Evolutionary conservation across 495 filamentous ascomycete species (phyloP), one percentile per base, ranked within the genome.

Genomic region (Annulohypoxylon stygium): DNA sequence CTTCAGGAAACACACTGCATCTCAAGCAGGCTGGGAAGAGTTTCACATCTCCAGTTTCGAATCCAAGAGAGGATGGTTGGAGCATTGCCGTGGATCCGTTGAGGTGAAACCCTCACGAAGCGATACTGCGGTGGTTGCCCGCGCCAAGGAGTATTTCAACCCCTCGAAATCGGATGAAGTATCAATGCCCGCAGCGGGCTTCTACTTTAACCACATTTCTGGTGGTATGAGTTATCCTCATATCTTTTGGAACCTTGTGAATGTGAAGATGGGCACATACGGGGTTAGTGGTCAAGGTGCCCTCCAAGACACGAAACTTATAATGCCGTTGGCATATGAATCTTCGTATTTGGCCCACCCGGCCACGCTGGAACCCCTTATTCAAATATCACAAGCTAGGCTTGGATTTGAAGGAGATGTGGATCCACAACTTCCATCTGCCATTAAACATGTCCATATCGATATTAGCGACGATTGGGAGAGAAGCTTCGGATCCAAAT

Each of bases 301-400:
- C 10, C 74, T 83, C 14, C 81, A 81, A 1, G 83, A 89, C 47
- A 87, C 85, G 8, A 81, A 73, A 4, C 61, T 78, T 8, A 78
- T 75, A 20, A 89, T 89, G 86, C 87, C 87, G 0, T 33, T 83
- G 57, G 73, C 72, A 30, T 76, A 81, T 45, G 83, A 88, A 66
- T 82, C 81, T 0, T 71, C 78, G 0, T 84, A 78, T 63, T 74
- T 86, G 39, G 59, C 83, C 0, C 86, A 87, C 48, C 85, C 86
- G 8, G 78, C 83, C 0, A 77, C 82, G 0, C 64, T 88, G 4
- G 86, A 88, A 43, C 69, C 79, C 25, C 80, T 84, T 65, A 68
- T 84, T 4, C 86, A 88, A 65, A 16, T 78, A 53, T 66, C 78
- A 55, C 57, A 81, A 45, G 60, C 81, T 43, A 71, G 76, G 41